Percentiles rank a stretch among this genome's conserved stretches.
Evolutionary conservation across 768 basidiomycete species (phyloP).

Genomic region (Rhodotorula graminis): DNA sequence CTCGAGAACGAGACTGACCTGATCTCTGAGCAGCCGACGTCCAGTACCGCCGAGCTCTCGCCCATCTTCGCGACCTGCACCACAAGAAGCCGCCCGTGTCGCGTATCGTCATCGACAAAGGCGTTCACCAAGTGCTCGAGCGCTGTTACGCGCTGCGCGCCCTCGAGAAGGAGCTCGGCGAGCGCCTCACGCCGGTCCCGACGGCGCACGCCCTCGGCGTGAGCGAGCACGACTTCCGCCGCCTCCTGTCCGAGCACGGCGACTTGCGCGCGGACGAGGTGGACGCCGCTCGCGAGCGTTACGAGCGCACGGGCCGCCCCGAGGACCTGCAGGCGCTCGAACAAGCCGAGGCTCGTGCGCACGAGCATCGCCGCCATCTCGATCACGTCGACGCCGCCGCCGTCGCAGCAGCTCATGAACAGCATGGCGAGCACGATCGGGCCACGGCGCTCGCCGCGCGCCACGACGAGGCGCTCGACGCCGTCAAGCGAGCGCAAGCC

Average conservation of each 20-base stretch:
- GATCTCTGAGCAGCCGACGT: neutral
- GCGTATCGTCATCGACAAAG: neutral
- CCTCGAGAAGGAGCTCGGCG: neutral
- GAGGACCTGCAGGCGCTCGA: neutral
- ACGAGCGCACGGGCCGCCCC: neutral
- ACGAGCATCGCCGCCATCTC: neutral
- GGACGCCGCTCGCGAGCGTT: neutral
- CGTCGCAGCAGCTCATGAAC: too few species aligned
- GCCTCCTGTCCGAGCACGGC: neutral
- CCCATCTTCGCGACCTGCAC: neutral
- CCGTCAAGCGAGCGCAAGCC: neutral
- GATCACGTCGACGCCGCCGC: too few species aligned
- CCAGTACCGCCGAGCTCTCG: neutral
- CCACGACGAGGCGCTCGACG: neutral
- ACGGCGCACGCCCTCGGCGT: neutral
- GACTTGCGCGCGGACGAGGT: neutral
- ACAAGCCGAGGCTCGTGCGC: neutral
- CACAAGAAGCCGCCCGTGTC: too few species aligned
- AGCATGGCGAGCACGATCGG: too few species aligned
- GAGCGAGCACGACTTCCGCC: neutral
- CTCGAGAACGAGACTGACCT: neutral
- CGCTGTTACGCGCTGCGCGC: neutral
- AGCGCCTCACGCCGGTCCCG: neutral
- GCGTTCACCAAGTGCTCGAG: neutral
- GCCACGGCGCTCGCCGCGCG: too few species aligned